Base-by-base conservation (phyloP, 2,329 filamentous ascomycete species). In the Chrysosphaeria jannelii region DNA sequence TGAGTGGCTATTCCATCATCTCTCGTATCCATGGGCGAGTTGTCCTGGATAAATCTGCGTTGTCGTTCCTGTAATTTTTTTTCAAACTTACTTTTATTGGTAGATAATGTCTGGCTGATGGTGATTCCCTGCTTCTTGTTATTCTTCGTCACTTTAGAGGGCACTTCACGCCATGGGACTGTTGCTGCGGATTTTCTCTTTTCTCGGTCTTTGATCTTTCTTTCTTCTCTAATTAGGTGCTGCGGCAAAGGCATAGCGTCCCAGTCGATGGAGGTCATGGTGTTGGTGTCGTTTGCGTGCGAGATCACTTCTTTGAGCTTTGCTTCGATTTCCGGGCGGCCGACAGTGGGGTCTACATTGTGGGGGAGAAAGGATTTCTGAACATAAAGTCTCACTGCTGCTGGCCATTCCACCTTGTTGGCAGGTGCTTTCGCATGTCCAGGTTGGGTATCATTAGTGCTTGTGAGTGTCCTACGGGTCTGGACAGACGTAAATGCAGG, bases 271-370 rank as follows among this genome's bases (percentile, higher is more conserved):
- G 53, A 54, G 38, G 69, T 53, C 38, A 91, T 57, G 26, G 57
- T 57, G 33, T 68, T 59, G 34, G 49, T 58, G 35, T 81, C 69
- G 33, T 75, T 78, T 31, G 75, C 75, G 25, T 65, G 54, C 29
- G 69, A 74, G 40, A 97, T 91, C 34, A 78, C 69, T 29, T 67
- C 50, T 44, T 81, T 90, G 31, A 97, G 51, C 39, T 78, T 88
- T 29, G 53, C 51, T 42, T 90, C 71, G 53, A 91, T 69, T 27
- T 89, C 76, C 25, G 53, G 36, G 25, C 58, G 57, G 23, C 49
- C 42, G 21, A 79, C 58, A 19, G 57, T 54, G 5, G 55, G 36
- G 30, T 71, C 55, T 32, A 65, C 50, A 39, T 78, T 72, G 28
- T 64, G 58, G 13, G 63, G 58, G 23, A 72, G 63, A 40, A 93